Conservation (phyloP, 2,329 filamentous ascomycete genomes). For the Xylaria sp. region DNA sequence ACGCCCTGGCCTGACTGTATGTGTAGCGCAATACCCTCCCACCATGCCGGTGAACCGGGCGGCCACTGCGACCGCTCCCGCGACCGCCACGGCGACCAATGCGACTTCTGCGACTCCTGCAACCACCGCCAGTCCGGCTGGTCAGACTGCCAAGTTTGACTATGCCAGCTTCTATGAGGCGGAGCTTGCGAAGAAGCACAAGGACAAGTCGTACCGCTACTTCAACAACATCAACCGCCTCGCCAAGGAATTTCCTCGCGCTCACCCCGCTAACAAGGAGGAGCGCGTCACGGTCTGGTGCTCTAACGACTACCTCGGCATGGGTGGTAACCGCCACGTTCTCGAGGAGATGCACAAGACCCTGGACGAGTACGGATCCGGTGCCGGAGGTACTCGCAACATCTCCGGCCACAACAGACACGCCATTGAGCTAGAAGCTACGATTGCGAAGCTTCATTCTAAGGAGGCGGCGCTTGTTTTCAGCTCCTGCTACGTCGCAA, state of each 20-base stretch:
- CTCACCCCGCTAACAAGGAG: slow-evolving; percentile 78
- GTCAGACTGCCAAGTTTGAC: slow-evolving; percentile 61
- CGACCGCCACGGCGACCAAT: slow-evolving; percentile 18
- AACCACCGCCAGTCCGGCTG: slow-evolving; percentile 25
- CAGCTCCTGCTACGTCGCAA: slow-evolving; percentile 96
- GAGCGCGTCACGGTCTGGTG: slow-evolving; percentile 97
- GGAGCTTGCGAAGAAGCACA: slow-evolving; percentile 97
- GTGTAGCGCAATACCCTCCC: slow-evolving; percentile 35
- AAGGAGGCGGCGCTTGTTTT: slow-evolving; percentile 93
- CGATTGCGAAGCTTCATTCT: slow-evolving; percentile 80
- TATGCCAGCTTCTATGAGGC: slow-evolving; percentile 84
- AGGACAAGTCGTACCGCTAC: slow-evolving; percentile 99
- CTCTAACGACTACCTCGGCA: slow-evolving; percentile 97
- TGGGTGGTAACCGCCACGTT: slow-evolving; percentile 87
- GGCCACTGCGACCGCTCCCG: slow-evolving; percentile 23
- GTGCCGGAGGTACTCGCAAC: slow-evolving; percentile 91
- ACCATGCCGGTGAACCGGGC: slow-evolving; percentile 29
- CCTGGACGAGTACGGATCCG: slow-evolving; percentile 88
- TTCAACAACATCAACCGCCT: slow-evolving; percentile 99
- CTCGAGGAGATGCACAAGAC: slow-evolving; percentile 91
- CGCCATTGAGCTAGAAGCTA: slow-evolving; percentile 75
- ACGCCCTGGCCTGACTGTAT: slow-evolving; percentile 18
- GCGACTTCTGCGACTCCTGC: slow-evolving; percentile 2
- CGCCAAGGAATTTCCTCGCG: slow-evolving; percentile 90
- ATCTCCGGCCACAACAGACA: slow-evolving; percentile 98